Conservation (phyloP, 345 rosid genomes). For the Eucalyptus fibrosa region DNA sequence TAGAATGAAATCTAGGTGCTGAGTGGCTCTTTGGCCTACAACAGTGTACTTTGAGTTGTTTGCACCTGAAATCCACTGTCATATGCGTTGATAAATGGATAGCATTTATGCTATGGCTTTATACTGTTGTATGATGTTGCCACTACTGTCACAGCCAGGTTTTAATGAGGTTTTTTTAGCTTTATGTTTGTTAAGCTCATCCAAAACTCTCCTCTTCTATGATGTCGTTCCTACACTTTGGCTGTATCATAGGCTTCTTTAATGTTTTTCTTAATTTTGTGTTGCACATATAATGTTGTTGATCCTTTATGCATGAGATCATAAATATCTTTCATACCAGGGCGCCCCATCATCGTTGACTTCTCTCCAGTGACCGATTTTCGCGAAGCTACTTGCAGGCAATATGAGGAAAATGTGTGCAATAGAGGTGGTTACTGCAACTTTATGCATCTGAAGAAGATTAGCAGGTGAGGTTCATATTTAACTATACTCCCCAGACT, state of each 20-base stretch:
- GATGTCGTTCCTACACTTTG: background rate
- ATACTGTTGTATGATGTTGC: background rate
- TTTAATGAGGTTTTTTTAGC: background rate
- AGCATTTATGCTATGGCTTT: background rate
- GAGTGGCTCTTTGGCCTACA: background rate
- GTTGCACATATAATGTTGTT: background rate
- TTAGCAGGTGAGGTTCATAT: conserved; percentile 17
- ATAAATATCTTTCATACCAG: background rate
- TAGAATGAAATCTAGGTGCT: background rate
- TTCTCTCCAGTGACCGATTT: conserved; percentile 33
- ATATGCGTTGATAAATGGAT: background rate
- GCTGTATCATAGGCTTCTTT: background rate
- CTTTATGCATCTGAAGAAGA: conserved; percentile 55
- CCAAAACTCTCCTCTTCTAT: background rate
- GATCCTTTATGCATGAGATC: background rate
- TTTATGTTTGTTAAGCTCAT: background rate
- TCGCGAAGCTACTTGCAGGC: conserved; percentile 53
- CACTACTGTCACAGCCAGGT: background rate
- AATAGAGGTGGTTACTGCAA: conserved; percentile 54
- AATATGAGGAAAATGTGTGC: conserved; percentile 49
- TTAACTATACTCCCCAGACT: background rate
- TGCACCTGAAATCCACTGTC: background rate
- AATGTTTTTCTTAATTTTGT: background rate
- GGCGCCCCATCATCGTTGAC: background rate
- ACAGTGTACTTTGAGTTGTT: background rate